Evolutionary conservation across 2,329 filamentous ascomycete species (phyloP).

Genomic region (Colletotrichum graminicola): DNA sequence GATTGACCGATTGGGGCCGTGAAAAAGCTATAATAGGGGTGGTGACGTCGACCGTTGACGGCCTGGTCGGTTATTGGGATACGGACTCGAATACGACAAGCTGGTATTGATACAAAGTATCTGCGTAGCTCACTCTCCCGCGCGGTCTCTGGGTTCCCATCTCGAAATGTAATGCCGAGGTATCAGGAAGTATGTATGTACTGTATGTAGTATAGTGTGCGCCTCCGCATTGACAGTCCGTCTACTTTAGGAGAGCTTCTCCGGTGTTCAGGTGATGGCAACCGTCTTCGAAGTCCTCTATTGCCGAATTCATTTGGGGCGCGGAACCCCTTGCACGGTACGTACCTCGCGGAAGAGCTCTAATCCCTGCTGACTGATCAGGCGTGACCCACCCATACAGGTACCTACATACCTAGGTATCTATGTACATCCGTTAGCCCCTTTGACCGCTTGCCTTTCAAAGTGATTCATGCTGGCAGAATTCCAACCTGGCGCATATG

Average conservation of each 20-base stretch:
- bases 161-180: constrained; percentile 26
- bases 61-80: constrained; percentile 14
- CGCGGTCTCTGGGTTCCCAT: constrained; percentile 3
- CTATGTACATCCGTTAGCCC: too few species aligned
- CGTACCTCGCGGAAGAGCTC: constrained; percentile 14
- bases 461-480: constrained; percentile 2
- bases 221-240: background rate
- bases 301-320: too few species aligned
- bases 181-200: background rate
- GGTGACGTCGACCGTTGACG: constrained; percentile 24
- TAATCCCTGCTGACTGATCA: constrained; percentile 27
- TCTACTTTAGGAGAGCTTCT: background rate
- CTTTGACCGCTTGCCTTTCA: constrained; percentile 11
- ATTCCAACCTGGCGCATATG: constrained; percentile 31
- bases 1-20: background rate
- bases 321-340: background rate
- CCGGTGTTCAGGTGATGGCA: too few species aligned
- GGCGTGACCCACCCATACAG: too few species aligned
- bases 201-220: too few species aligned
- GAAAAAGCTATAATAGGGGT: background rate
- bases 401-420: too few species aligned
- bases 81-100: background rate
- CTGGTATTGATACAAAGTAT: background rate
- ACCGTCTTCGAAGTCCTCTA: too few species aligned
- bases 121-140: background rate